Evolutionary conservation across 2,329 filamentous ascomycete genomes (phyloP), one percentile per base, ranked within the genome.

Genomic region (Colletotrichum viniferum): DNA sequence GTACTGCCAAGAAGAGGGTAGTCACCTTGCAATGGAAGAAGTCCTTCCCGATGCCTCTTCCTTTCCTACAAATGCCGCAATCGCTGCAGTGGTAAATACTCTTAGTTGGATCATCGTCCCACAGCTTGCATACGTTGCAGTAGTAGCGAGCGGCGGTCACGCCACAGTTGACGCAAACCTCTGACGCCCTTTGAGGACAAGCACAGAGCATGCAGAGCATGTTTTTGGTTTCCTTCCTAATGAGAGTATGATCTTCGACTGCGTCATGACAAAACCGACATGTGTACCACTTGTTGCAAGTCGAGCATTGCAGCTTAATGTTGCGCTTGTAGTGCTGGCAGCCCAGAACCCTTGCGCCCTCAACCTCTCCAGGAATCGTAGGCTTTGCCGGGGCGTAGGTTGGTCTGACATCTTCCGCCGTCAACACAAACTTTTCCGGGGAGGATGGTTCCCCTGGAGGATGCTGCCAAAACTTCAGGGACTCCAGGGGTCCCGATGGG

Each of bases 151-250:
- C 96, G 8, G 95, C 92, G 73, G 92, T 91, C 78, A 92, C 92
- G 21, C 93, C 94, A 82, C 97, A 99, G 71, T 91, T 89, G 66
- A 90, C 88, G 83, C 97, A 99, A 67, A 91, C 89, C 77, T 98
- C 95, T 34, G 92, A 92, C 5, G 94, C 96, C 72, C 91, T 91
- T 80, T 99, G 97, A 3, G 97, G 93, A 71, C 94, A 95, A 8
- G 93, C 92, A 83, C 97, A 99, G 32, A 96, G 88, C 97, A 99
- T 99, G 84, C 97, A 99, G 7, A 99, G 90, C 97, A 99, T 99
- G 80, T 98, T 94, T 83, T 93, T 94, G 9, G 96, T 99, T 79
- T 95, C 94, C 79, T 92, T 93, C 67, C 97, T 92, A 79, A 96
- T 92, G 72, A 99, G 87, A 75, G 87, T 88, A 83, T 98, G 95